These are phyloP conservation scores for Trichoderma aggressivum DNA, from an alignment of 2,329 filamentous ascomycete species.

Conservation along the genomic window DNA sequence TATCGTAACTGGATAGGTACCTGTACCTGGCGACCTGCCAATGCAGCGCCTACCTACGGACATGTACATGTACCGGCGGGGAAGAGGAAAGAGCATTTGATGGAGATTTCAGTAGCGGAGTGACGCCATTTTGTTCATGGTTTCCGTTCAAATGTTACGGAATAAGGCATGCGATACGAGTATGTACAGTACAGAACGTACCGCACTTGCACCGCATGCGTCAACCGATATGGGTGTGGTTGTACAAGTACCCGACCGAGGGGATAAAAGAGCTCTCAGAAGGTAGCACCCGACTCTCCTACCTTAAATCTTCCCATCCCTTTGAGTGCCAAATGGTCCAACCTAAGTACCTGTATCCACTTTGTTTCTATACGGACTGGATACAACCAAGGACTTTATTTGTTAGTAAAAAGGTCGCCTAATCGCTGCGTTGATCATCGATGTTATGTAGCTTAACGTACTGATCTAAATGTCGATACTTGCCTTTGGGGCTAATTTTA, in stretches of 20 bases:
- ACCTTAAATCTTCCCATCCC: not conserved
- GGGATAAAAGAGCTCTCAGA: not conserved
- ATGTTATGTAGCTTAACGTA: too few relatives aligned
- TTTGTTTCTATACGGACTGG: too few relatives aligned
- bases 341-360: too few relatives aligned
- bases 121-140: slow-evolving; percentile 1
- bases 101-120: not conserved
- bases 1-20: not conserved
- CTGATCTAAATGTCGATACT: too few relatives aligned
- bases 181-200: not conserved
- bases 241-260: not conserved
- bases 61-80: not conserved
- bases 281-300: not conserved
- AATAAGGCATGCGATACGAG: slow-evolving; percentile 1
- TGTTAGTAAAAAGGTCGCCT: too few relatives aligned
- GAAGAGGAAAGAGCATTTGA: not conserved
- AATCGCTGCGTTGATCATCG: too few relatives aligned
- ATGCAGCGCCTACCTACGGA: not conserved
- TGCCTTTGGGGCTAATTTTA: too few relatives aligned
- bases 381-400: too few relatives aligned
- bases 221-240: slow-evolving; percentile 5
- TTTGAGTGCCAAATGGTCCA: too few relatives aligned
- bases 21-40: not conserved
- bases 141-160: not conserved
- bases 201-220: slow-evolving; percentile 3